Conservation (phyloP, 1,284 basidiomycete genomes). For the Cryptococcus sp. region DNA sequence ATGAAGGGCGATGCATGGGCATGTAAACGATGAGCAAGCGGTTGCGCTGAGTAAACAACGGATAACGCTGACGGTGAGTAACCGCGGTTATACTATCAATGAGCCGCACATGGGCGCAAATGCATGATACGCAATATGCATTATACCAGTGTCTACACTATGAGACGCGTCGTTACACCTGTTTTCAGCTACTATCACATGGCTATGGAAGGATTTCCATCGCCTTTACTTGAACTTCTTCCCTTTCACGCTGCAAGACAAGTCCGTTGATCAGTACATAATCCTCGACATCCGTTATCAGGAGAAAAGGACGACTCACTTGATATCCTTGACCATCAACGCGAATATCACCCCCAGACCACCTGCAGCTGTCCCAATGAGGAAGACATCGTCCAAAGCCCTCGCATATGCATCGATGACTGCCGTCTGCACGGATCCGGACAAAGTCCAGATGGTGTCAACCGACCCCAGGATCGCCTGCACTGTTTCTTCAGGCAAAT, state of each 20-base stretch:
- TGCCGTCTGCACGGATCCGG: not conserved
- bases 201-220: no score
- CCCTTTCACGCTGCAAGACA: constrained; percentile 4
- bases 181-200: no score
- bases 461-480: constrained; percentile 8
- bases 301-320: constrained; percentile 2
- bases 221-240: constrained; percentile 11
- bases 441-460: constrained; percentile 13
- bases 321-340: constrained; percentile 14
- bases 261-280: not conserved
- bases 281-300: no score
- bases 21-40: no score
- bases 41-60: no score
- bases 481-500: constrained; percentile 1
- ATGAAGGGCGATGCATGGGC: no score
- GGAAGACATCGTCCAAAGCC: constrained; percentile 9
- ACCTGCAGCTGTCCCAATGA: constrained; percentile 3
- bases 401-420: constrained; percentile 10
- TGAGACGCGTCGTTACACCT: no score
- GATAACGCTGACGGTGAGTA: no score
- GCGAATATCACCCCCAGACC: constrained; percentile 13
- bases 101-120: no score
- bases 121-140: no score
- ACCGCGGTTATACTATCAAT: no score
- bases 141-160: no score